Conservation (phyloP, 2,329 filamentous ascomycete species). For the Cercospora janseana region DNA sequence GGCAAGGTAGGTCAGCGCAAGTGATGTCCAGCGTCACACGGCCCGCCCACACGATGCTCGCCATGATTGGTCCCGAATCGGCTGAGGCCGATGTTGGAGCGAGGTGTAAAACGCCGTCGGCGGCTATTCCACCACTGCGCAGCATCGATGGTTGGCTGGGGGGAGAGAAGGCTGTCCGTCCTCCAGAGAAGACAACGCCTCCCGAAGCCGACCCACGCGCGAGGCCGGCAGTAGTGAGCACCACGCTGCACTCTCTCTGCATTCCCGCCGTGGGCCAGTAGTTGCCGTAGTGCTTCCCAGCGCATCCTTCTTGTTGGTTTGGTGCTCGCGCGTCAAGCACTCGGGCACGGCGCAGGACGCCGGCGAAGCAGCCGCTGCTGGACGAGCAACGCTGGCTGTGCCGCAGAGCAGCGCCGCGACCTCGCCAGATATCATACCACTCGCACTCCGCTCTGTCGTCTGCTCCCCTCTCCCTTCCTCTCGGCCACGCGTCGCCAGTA, state of each 20-base stretch:
- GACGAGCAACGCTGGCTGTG: slow-evolving; percentile 2
- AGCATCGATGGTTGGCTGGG: not conserved
- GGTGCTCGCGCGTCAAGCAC: not conserved
- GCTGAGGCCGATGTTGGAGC: not conserved
- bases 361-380: not conserved
- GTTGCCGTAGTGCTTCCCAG: too few species aligned
- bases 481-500: not conserved
- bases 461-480: too few species aligned
- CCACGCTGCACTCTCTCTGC: too few species aligned
- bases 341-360: slow-evolving; percentile 11
- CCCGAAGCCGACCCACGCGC: slow-evolving; percentile 10
- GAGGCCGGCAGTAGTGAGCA: too few species aligned
- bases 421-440: slow-evolving; percentile 6
- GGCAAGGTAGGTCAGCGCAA: too few species aligned
- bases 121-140: slow-evolving; percentile 2
- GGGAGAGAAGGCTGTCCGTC: not conserved
- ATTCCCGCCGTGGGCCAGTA: slow-evolving; percentile 20
- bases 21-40: slow-evolving; percentile 3
- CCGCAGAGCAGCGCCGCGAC: not conserved
- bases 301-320: slow-evolving; percentile 8
- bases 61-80: not conserved
- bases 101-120: not conserved
- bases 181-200: slow-evolving; percentile 10
- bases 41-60: not conserved
- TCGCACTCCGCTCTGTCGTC: too few species aligned